Evolutionary conservation across 139 green algal species (phyloP).

Genomic region (Mesotaenium endlicherianum): DNA sequence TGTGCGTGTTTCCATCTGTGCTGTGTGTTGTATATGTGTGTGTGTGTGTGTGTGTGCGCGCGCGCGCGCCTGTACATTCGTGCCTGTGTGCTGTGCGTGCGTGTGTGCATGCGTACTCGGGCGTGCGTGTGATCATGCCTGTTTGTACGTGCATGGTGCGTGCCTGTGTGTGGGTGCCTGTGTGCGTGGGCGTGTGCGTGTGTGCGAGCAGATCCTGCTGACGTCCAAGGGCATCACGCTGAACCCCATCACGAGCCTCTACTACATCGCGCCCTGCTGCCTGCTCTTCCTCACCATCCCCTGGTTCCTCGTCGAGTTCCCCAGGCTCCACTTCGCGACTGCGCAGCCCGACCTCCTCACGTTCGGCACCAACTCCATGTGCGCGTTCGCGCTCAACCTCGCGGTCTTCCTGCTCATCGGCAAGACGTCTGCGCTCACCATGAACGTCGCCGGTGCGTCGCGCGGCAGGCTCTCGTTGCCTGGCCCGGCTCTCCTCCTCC

Average conservation of each 20-base stretch:
- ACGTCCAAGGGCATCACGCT: slow-evolving; percentile 77
- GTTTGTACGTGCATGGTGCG: too few relatives aligned
- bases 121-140: too few relatives aligned
- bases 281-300: slow-evolving; percentile 72
- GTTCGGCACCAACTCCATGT: slow-evolving; percentile 83
- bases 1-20: too few relatives aligned
- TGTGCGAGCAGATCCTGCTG: slow-evolving; percentile 83
- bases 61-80: too few relatives aligned
- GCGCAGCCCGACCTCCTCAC: slow-evolving; percentile 65
- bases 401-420: slow-evolving; percentile 66
- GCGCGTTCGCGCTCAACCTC: slow-evolving; percentile 77
- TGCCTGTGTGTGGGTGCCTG: too few relatives aligned
- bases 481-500: too few relatives aligned
- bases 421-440: slow-evolving; percentile 90
- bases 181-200: too few relatives aligned
- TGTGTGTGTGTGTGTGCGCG: too few relatives aligned
- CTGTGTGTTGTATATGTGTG: too few relatives aligned
- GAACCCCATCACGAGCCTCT: slow-evolving; percentile 83
- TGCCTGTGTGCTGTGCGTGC: too few relatives aligned
- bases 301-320: slow-evolving; percentile 64
- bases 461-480: background rate
- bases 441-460: slow-evolving; percentile 60
- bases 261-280: slow-evolving; percentile 86
- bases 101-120: too few relatives aligned
- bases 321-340: slow-evolving; percentile 16